A percentile compares a stretch with the other conserved stretches of the same genome.
Conservation (phyloP, 257 asterid genomes). For the Plectranthus barbatus region DNA sequence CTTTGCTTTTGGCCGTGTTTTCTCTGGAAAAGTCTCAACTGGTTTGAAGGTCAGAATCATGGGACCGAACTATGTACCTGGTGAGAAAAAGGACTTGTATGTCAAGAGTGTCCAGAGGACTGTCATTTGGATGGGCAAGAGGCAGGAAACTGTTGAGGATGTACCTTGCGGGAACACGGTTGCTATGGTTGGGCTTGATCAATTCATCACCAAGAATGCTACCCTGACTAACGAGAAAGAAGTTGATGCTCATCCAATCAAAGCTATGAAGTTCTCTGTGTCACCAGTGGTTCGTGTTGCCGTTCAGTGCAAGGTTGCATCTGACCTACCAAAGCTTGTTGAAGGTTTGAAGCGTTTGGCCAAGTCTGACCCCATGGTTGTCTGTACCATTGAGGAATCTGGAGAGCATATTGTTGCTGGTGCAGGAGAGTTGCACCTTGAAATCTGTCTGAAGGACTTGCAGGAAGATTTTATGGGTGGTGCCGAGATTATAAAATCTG, state of each 20-base stretch:
- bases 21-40: conserved; percentile 1
- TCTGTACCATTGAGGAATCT: conserved; percentile 37
- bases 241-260: conserved; percentile 39
- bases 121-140: conserved; percentile 47
- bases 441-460: conserved; percentile 37
- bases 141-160: conserved; percentile 49
- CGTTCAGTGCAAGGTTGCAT: conserved; percentile 26
- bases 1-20: conserved; percentile 10
- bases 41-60: conserved; percentile 17
- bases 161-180: conserved; percentile 53
- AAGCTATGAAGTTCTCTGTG: conserved; percentile 29
- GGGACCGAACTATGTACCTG: conserved; percentile 42
- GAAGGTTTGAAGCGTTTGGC: conserved; percentile 42
- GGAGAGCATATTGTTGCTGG: conserved; percentile 45
- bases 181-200: conserved; percentile 50
- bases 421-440: conserved; percentile 43
- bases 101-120: conserved; percentile 40
- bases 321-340: conserved; percentile 44
- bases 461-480: conserved; percentile 50
- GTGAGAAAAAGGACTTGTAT: conserved; percentile 39
- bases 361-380: conserved; percentile 41
- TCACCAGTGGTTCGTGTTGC: conserved; percentile 17
- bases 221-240: conserved; percentile 38
- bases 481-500: conserved; percentile 37
- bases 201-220: conserved; percentile 38